phyloP scores from a whole-genome alignment of 2,329 filamentous ascomycete species.

The Alternaria triticina region DNA sequence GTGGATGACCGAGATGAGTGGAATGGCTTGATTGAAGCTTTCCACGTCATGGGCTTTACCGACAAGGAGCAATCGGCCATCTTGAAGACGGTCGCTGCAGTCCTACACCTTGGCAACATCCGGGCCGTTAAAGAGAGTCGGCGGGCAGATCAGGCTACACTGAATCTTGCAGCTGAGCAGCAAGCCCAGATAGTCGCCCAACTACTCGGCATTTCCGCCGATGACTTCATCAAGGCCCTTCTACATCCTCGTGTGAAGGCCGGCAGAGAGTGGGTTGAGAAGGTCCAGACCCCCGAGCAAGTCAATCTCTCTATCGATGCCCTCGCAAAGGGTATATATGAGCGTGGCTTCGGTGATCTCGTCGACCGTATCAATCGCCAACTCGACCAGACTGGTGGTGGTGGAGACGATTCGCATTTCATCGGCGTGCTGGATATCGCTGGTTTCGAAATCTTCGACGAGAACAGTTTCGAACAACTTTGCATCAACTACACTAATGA shows the following conservation, averaged over 20 bases:
- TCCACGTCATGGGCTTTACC: constrained; percentile 91
- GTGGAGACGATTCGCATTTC: constrained; percentile 88
- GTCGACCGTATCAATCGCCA: constrained; percentile 91
- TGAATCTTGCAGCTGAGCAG: constrained; percentile 75
- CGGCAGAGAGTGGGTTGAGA: constrained; percentile 97
- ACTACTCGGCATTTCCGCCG: constrained; percentile 81
- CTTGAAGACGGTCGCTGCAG: constrained; percentile 84
- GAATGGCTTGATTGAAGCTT: constrained; percentile 88
- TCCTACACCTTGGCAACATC: constrained; percentile 93
- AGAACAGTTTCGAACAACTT: constrained; percentile 98
- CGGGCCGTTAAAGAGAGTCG: constrained; percentile 88
- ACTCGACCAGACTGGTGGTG: constrained; percentile 82
- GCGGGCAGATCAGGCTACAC: constrained; percentile 85
- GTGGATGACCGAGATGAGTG: constrained; percentile 92
- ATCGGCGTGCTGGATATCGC: constrained; percentile 99
- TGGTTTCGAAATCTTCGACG: constrained; percentile 98
- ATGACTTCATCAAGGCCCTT: constrained; percentile 85
- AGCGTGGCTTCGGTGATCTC: constrained; percentile 91
- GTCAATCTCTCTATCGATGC: constrained; percentile 90
- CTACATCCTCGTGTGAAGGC: constrained; percentile 94
- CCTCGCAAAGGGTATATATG: constrained; percentile 95
- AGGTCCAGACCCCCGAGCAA: constrained; percentile 96
- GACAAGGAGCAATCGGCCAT: constrained; percentile 84
- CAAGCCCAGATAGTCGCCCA: constrained; percentile 81
- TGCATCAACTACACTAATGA: constrained; percentile 99